phyloP scores from a whole-genome alignment of 139 green algal species.

The Nannochloris sp. region DNA sequence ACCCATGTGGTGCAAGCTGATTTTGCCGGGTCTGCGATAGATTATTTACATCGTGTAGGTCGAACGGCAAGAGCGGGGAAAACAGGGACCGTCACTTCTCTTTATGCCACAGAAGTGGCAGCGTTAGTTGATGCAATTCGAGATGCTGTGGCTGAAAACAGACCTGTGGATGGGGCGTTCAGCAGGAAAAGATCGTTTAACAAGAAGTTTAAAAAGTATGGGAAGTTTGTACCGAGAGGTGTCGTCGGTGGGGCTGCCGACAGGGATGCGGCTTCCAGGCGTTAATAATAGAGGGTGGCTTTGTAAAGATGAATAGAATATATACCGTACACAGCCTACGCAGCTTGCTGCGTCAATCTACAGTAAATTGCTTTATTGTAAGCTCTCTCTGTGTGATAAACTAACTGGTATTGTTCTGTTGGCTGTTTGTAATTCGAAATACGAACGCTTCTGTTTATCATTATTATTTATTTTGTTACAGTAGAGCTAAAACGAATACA shows the following conservation, averaged over 20 bases:
- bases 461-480: too few species aligned
- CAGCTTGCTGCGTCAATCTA: too few species aligned
- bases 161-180: conserved; percentile 83
- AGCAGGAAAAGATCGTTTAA: conserved; percentile 85
- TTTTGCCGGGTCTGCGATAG: conserved; percentile 86
- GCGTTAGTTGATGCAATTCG: conserved; percentile 64
- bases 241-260: conserved; percentile 19
- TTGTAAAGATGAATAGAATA: too few species aligned
- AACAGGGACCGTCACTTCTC: conserved; percentile 71
- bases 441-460: too few species aligned
- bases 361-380: too few species aligned
- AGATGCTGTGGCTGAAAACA: conserved; percentile 42
- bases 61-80: conserved; percentile 69
- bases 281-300: too few species aligned
- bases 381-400: too few species aligned
- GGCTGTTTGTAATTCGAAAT: too few species aligned
- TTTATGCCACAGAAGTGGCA: conserved; percentile 47
- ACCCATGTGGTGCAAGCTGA: conserved; percentile 83
- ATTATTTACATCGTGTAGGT: conserved; percentile 87
- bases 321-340: too few species aligned
- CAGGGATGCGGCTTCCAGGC: not conserved
- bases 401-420: too few species aligned
- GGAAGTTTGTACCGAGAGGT: conserved; percentile 72
- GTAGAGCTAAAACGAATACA: too few species aligned
- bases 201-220: conserved; percentile 81